Conservation (phyloP, 306 rosid genomes). For the Hippophae tibetana region DNA sequence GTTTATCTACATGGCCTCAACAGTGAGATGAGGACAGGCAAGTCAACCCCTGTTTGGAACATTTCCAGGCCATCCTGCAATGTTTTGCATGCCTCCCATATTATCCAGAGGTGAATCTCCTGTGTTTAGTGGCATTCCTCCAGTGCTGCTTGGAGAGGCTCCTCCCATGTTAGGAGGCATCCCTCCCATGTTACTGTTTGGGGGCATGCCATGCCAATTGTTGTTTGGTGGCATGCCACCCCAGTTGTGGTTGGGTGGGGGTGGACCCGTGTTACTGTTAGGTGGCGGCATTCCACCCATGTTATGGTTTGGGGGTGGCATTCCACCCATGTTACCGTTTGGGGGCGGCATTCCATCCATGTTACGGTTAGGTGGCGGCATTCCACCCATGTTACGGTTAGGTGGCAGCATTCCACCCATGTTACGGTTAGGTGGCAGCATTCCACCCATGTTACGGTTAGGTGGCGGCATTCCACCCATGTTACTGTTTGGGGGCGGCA, state of each 20-base stretch:
- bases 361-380: slow-evolving; percentile 5
- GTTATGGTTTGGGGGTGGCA: slow-evolving; percentile 11
- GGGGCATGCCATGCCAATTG: slow-evolving; percentile 11
- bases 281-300: slow-evolving; percentile 10
- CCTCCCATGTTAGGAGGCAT: slow-evolving; percentile 15
- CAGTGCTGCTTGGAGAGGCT: slow-evolving; percentile 3
- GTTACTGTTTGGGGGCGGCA: background rate
- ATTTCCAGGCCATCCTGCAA: background rate
- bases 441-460: slow-evolving; percentile 7
- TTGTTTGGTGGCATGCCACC: slow-evolving; percentile 20
- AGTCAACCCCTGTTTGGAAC: background rate
- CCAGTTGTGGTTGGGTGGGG: slow-evolving; percentile 10
- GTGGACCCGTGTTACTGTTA: slow-evolving; percentile 3
- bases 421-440: slow-evolving; percentile 6
- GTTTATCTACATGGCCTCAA: too few species aligned
- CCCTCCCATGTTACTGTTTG: background rate
- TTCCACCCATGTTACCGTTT: slow-evolving; percentile 7
- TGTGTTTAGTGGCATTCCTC: slow-evolving; percentile 31
- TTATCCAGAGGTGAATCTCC: slow-evolving; percentile 16
- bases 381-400: slow-evolving; percentile 10
- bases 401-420: slow-evolving; percentile 5
- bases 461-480: slow-evolving; percentile 15
- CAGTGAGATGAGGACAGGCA: background rate
- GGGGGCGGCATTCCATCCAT: slow-evolving; percentile 1
- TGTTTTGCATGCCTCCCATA: background rate